Evolutionary conservation across 73 alveolate genomes (phyloP), one percentile per base, ranked within the genome.

Genomic region (Loxodes magnus): DNA sequence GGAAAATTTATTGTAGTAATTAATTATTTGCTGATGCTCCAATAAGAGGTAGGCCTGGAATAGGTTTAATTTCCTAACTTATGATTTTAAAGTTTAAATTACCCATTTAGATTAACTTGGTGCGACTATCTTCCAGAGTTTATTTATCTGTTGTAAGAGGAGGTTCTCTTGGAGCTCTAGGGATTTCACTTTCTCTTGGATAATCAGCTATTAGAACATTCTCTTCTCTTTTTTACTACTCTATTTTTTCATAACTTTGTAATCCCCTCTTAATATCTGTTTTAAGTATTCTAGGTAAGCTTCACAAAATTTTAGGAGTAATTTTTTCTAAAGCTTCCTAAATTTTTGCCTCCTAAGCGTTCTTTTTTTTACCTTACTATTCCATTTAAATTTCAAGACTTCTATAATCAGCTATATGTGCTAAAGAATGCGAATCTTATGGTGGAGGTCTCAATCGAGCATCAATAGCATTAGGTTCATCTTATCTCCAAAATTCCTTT

Each of bases 391-490:
- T 15, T 39, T 39, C 53, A 17, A 23, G 14, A 17, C 15, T 39
- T 0, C 53, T 10, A 15, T 17, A 39, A 39, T 39, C 53, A 10
- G 14, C 53, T 1, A 39, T 30, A 15, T 30, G 14, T 12, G 21
- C 21, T 23, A 7, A 10, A 23, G 14, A n/a, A 10, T n/a, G 53
- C 37, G 21, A 15, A 17, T 39, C 53, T 39, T 10, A 10, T 10
- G 21, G 53, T 39, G 53, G 53, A 7, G 53, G 53, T 30, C 53
- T n/a, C 21, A 15, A 39, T n/a, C 37, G 14, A 10, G 53, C 53
- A 39, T 30, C 14, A 10, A 9, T 10, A 15, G 53, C 21, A 39
- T 10, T 39, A 17, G 53, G 53, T 10, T 39, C 30, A 29, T 39
- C 53, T 17, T 15, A n/a, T 39, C 53, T 39, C 53, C 53, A 39